Conservation (phyloP, 768 basidiomycete species). For the Multifurca ochricompacta region DNA sequence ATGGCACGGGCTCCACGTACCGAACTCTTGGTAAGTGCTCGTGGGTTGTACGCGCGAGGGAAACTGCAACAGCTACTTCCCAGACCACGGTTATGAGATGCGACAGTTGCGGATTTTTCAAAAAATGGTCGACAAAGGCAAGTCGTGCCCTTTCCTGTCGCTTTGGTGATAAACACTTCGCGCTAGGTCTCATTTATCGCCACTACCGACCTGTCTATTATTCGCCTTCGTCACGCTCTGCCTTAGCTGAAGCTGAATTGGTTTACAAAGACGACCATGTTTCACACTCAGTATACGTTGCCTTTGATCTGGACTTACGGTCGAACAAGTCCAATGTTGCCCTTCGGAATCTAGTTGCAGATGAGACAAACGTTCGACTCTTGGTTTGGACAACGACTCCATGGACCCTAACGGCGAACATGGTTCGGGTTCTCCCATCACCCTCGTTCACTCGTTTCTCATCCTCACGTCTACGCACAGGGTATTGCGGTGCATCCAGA, state of each 20-base stretch:
- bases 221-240: constrained; percentile 90
- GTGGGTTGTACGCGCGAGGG: not conserved
- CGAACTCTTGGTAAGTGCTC: constrained; percentile 64
- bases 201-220: constrained; percentile 89
- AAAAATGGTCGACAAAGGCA: constrained; percentile 81
- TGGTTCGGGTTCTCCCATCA: constrained; percentile 43
- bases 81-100: constrained; percentile 84
- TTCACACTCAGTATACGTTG: constrained; percentile 82
- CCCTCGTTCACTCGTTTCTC: constrained; percentile 1
- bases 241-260: constrained; percentile 91
- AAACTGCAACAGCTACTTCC: not conserved
- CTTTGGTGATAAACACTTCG: not conserved
- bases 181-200: constrained; percentile 69
- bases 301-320: constrained; percentile 51
- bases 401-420: constrained; percentile 94
- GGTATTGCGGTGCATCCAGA: constrained; percentile 82
- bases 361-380: constrained; percentile 37
- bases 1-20: constrained; percentile 55
- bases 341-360: constrained; percentile 30
- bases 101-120: constrained; percentile 81
- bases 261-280: constrained; percentile 83
- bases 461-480: constrained; percentile 33
- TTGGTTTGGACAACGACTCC: constrained; percentile 97
- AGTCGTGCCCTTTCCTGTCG: constrained; percentile 1
- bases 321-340: constrained; percentile 19